Base-by-base conservation (phyloP, 352 stramenopile species). In the Globisporangium nodosum region DNA sequence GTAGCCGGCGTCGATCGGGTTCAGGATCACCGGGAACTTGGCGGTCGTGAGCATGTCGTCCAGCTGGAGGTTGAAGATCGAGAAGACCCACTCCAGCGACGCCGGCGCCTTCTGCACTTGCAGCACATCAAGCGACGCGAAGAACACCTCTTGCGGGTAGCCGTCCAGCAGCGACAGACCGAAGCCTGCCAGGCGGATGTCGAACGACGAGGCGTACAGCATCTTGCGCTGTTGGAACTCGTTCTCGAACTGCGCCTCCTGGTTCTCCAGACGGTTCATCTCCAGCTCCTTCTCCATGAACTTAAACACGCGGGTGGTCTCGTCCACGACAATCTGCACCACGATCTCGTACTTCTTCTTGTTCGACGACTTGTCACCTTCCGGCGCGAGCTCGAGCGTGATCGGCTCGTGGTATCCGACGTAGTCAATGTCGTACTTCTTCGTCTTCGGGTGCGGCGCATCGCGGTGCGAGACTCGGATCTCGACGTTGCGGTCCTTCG, bases 1-100 rank as follows among this genome's bases (percentile, higher is more conserved):
- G 58, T 89, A 95, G 4, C 85, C 85, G 3, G 81, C 74, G 54
- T 88, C 81, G 5, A 89, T 68, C 3, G 83, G 85, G 66, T 90
- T 91, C 60, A 95, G 63, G 27, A 95, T 89, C 7, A 93, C 85
- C 8, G 85, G 81, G 66, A 92, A 95, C 56, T 88, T 88, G 1
- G 85, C 82, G 18, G 63, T 85, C 16, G 76, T 60, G 18, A 95
- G 66, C 85, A 95, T 95, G 65, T 95, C 90, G 55, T 95, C 85
- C 20, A 92, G 62, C 68, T 95, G 85, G 21, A 81, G 79, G 60
- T 93, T 81, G 51, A 92, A 78, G 27, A 95, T 68, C 9, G 81
- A 90, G 30, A 90, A 79, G 11, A 71, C 73, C 83, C 83, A 95
- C 59, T 87, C 69, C 21, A 93, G 55, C 13, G 85, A 90, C n/a